Base-by-base conservation (phyloP, 257 asterid species). In the Penstemon eatonii region DNA sequence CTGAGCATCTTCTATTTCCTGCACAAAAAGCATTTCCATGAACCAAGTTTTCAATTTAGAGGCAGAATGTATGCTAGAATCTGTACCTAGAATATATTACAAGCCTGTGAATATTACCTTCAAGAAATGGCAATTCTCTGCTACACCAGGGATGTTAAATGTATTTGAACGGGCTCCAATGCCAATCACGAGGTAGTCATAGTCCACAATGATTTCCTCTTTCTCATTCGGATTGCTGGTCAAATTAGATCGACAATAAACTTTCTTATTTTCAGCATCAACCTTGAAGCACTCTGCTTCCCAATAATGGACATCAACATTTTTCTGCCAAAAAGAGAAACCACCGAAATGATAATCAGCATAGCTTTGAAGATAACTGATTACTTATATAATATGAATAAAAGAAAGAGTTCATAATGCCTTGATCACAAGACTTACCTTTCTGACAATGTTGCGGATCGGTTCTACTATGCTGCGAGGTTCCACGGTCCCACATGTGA, bases 1-100 rank as follows among this genome's bases (percentile, higher is more conserved):
- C 80, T 88, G 96, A 76, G 98, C 98, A 84, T 93, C 98, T 76
- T 93, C 98, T 56, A 93, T 71, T 84, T 93, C 97, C 98, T 90
- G 82, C 75, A 81, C 41, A 40, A 52, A 18, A 75, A 62, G 49
- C 56, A 70, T 61, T 52, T 71, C 13, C 68, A 63, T 41, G 68
- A 72, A 76, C 52, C 51, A 69, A 45, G 63, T 51, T 50, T 8
- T 15, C 19, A 45, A 41, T 15, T 65, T 62, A n/a, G 68, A 71
- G 57, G 57, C 43, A 15, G 7, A 46, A 66, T 18, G 44, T 8
- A 58, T 25, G 33, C 33, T 25, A 25, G 44, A 62, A 19, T 45
- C 15, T 18, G 15, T 62, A 8, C 42, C 42, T 41, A 62, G 7
- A 5, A 62, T 62, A 15, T 63, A 4, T 44, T 44, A 3, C 25